Conservation (phyloP, 2,329 filamentous ascomycete species). For the Colletotrichum phormii region DNA sequence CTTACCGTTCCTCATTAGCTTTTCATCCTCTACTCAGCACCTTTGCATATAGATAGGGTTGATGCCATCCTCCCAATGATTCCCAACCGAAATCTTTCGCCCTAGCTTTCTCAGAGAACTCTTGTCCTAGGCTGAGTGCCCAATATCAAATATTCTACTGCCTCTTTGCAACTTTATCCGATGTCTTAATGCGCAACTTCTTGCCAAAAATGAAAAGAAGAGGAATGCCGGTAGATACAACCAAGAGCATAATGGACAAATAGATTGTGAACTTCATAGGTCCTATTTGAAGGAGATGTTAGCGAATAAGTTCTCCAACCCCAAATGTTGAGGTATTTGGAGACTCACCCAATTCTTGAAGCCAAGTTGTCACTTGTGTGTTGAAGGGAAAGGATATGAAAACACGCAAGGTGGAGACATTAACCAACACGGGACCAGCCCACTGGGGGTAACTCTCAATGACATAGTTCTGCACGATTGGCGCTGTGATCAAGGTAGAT, state of each 20-base stretch:
- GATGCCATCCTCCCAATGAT: no score
- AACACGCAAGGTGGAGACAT: background rate
- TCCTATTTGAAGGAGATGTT: background rate
- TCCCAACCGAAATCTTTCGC: no score
- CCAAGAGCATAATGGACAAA: background rate
- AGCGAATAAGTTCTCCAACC: background rate
- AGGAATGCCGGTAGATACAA: background rate
- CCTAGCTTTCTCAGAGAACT: no score
- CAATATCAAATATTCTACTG: no score
- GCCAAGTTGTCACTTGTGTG: background rate
- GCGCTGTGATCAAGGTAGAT: slow-evolving; percentile 41
- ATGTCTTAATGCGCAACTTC: background rate
- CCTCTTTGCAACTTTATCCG: background rate
- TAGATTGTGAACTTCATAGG: background rate
- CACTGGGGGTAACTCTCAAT: slow-evolving; percentile 46
- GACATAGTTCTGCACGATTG: slow-evolving; percentile 44
- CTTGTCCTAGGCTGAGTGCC: no score
- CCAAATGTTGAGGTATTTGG: background rate
- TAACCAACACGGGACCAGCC: background rate
- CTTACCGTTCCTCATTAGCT: no score
- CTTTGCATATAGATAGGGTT: no score
- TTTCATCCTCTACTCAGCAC: no score
- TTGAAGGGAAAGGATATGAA: background rate
- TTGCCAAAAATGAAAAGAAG: background rate
- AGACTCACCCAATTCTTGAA: background rate